Percentiles rank a stretch among this genome's conserved stretches.
phyloP scores from a whole-genome alignment of 176 grass and related monocot genomes.

The Luzula sylvatica region DNA sequence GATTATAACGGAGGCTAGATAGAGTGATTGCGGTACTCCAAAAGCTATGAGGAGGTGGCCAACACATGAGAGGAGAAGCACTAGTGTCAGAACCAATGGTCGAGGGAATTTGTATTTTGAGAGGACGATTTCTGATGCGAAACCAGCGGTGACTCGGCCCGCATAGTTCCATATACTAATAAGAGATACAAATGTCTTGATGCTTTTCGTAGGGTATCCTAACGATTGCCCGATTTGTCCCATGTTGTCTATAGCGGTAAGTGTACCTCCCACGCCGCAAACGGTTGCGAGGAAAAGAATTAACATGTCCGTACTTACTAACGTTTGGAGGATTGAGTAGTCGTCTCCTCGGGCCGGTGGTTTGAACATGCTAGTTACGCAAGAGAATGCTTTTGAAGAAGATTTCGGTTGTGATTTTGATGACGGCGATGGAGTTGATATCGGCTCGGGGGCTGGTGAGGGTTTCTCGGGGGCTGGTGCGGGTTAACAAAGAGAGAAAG shows the following conservation, averaged over 20 bases:
- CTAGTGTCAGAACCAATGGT: slow-evolving; percentile 36
- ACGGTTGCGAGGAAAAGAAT: slow-evolving; percentile 46
- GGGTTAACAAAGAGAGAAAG: no score
- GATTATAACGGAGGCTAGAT: slow-evolving; percentile 53
- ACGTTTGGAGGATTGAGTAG: slow-evolving; percentile 53
- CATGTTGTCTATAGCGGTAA: slow-evolving; percentile 95
- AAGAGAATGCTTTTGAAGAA: background rate
- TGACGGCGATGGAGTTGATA: background rate
- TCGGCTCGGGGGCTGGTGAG: background rate
- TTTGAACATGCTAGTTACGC: slow-evolving; percentile 23
- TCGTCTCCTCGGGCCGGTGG: slow-evolving; percentile 49
- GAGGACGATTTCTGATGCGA: slow-evolving; percentile 57
- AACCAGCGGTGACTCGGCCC: slow-evolving; percentile 56
- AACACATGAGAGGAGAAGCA: slow-evolving; percentile 66
- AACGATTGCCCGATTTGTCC: slow-evolving; percentile 79
- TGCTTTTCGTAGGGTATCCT: slow-evolving; percentile 50
- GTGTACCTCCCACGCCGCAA: slow-evolving; percentile 69
- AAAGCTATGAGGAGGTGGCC: slow-evolving; percentile 58
- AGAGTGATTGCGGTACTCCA: slow-evolving; percentile 44
- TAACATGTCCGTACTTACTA: slow-evolving; percentile 58
- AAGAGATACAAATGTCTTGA: slow-evolving; percentile 70
- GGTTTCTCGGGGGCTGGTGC: slow-evolving; percentile 20
- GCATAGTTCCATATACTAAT: slow-evolving; percentile 97
- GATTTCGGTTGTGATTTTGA: background rate
- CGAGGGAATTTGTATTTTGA: slow-evolving; percentile 47